Base-by-base conservation (phyloP, 2,329 filamentous ascomycete genomes). In the Cordyceps militaris region DNA sequence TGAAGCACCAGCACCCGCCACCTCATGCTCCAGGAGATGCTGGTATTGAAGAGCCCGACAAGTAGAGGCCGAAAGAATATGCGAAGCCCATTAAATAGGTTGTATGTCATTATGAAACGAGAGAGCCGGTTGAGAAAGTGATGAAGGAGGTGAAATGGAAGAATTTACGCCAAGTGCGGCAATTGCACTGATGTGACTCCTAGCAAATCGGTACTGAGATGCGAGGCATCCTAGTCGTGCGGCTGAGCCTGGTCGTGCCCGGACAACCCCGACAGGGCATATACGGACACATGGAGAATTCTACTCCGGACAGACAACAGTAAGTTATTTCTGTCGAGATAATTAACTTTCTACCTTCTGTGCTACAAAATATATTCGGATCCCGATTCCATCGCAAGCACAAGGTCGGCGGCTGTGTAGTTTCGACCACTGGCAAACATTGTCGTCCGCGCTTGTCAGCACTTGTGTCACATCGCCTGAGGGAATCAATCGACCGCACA, bases 1-100 rank as follows among this genome's bases (percentile, higher is more conserved):
- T 76, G 73, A 19, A 79, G 69, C 4, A 46, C 19, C 21, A 79
- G 64, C 10, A 76, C 68, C 8, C 75, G 73, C 73, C 75, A 76
- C 61, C 75, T 74, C 28, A 71, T 63, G 14, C 61, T 58, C 60
- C 70, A 74, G 4, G 75, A 70, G 42, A 78, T 66, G 49, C 65
- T 62, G 14, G 62, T 65, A 21, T 69, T 64, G 60, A 74, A 71
- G 42, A 77, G 55, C 24, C 71, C 70, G 43, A 72, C 68, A 8
- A 71, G 53, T 9, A 63, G 61, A 6, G 69, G 70, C 28, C 68
- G 62, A 47, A 67, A 62, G 16, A 67, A 42, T n/a, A 53, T 57
- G 4, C 43, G 40, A 5, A 61, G 44, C 5, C 44, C 42, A 16
- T 56, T 56, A 5, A 44, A 23, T 13, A 56, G 14, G 32, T 8